Conservation (phyloP, 768 basidiomycete genomes). For the Russula griseocarnosa region DNA sequence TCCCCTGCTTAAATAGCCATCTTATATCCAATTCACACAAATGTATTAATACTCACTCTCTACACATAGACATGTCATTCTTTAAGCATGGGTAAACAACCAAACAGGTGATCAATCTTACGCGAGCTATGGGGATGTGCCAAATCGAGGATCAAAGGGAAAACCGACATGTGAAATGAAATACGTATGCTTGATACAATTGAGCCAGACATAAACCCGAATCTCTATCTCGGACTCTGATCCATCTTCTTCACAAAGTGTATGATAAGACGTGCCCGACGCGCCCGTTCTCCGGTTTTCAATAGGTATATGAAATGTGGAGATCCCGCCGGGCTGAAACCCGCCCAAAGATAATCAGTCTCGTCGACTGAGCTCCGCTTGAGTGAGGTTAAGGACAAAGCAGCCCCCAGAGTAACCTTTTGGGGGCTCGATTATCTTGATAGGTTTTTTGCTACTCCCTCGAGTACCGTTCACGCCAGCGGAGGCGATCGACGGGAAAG, state of each 20-base stretch:
- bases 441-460: constrained; percentile 41
- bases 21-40: constrained; percentile 1
- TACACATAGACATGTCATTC: not conserved
- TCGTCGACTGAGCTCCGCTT: constrained; percentile 75
- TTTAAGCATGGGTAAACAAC: not conserved
- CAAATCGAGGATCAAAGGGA: constrained; percentile 2
- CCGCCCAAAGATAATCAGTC: constrained; percentile 35
- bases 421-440: constrained; percentile 79
- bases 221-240: not conserved
- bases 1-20: not conserved
- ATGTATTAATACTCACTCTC: not conserved
- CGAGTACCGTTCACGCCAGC: constrained; percentile 3
- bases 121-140: not conserved
- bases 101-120: not conserved
- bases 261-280: not conserved
- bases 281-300: not conserved
- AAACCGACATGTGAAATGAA: not conserved
- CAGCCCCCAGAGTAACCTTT: constrained; percentile 58
- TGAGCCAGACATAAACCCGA: not conserved
- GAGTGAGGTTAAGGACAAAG: constrained; percentile 77
- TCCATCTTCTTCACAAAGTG: not conserved
- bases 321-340: not conserved
- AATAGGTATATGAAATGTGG: not conserved
- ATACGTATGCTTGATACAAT: not conserved
- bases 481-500: constrained; percentile 63